Conservation (phyloP, 768 basidiomycete species). For the Rhizopogon salebrosus region DNA sequence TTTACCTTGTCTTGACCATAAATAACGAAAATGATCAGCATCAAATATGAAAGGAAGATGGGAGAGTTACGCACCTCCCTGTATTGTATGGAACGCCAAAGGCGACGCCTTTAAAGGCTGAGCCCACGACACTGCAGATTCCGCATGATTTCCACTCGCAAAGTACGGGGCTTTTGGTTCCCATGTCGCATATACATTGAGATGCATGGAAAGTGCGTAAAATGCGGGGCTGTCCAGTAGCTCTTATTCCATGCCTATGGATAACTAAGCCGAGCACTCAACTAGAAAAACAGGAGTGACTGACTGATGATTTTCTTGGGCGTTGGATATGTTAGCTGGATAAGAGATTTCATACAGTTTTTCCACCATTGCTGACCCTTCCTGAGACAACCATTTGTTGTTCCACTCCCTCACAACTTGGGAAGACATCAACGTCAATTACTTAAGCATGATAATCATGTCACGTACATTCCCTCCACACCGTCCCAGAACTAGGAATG, state of each 20-base stretch:
- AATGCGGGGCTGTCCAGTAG: slow-evolving; percentile 34
- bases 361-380: slow-evolving; percentile 33
- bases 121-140: slow-evolving; percentile 55
- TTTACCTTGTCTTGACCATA: slow-evolving; percentile 44
- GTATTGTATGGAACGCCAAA: slow-evolving; percentile 48
- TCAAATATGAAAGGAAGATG: slow-evolving; percentile 1
- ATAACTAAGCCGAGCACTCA: background rate
- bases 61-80: slow-evolving; percentile 41
- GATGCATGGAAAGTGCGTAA: slow-evolving; percentile 59
- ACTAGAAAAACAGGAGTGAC: slow-evolving; percentile 9
- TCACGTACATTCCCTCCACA: slow-evolving; percentile 48
- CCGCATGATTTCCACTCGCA: slow-evolving; percentile 63
- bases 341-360: slow-evolving; percentile 51
- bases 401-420: slow-evolving; percentile 1
- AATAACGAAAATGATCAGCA: slow-evolving; percentile 2
- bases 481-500: slow-evolving; percentile 38
- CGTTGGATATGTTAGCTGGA: slow-evolving; percentile 22
- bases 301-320: slow-evolving; percentile 47
- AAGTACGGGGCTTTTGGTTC: slow-evolving; percentile 42
- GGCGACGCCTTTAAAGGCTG: slow-evolving; percentile 51
- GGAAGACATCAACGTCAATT: slow-evolving; percentile 8
- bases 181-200: slow-evolving; percentile 67
- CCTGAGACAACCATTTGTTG: background rate
- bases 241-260: slow-evolving; percentile 27
- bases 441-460: slow-evolving; percentile 12